These are phyloP conservation scores for Penicillium sclerotigenum DNA, from an alignment of 2,329 filamentous ascomycete genomes.

Conservation along the genomic window DNA sequence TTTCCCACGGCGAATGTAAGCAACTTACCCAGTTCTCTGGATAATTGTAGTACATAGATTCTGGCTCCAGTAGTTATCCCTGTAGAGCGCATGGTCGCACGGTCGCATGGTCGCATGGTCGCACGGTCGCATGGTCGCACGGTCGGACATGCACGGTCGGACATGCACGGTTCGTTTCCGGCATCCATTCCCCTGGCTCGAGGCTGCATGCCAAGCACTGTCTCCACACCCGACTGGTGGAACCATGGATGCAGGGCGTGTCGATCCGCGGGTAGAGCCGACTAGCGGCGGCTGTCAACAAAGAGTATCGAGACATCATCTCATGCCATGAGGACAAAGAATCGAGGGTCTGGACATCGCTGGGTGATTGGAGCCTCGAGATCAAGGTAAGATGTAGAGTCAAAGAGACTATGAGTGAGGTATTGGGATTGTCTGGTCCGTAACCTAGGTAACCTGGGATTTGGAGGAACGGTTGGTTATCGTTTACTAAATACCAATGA, in stretches of 20 bases:
- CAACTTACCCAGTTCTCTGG: not conserved
- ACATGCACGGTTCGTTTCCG: not conserved
- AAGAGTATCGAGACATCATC: constrained; percentile 10
- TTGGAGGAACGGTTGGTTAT: not conserved
- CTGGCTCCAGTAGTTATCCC: not conserved
- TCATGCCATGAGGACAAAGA: constrained; percentile 1
- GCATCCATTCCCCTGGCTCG: not conserved
- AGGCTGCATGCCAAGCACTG: constrained; percentile 2
- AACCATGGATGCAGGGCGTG: not conserved
- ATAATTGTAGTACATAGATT: not conserved
- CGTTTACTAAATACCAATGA: not conserved
- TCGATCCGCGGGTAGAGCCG: not conserved
- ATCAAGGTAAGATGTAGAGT: not conserved
- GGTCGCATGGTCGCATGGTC: not conserved
- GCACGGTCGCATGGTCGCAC: not conserved
- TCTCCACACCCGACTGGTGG: not conserved
- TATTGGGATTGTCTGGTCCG: not conserved
- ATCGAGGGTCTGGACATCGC: not conserved
- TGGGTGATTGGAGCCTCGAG: not conserved
- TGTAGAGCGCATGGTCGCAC: not conserved
- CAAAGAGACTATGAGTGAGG: too few species aligned
- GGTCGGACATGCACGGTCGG: not conserved
- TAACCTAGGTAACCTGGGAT: not conserved
- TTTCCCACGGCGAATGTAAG: constrained; percentile 9
- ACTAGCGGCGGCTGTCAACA: not conserved